These are phyloP conservation scores for Meyerozyma smithsonii DNA, from an alignment of 1,139 yeast genomes.

Conservation along the genomic window DNA sequence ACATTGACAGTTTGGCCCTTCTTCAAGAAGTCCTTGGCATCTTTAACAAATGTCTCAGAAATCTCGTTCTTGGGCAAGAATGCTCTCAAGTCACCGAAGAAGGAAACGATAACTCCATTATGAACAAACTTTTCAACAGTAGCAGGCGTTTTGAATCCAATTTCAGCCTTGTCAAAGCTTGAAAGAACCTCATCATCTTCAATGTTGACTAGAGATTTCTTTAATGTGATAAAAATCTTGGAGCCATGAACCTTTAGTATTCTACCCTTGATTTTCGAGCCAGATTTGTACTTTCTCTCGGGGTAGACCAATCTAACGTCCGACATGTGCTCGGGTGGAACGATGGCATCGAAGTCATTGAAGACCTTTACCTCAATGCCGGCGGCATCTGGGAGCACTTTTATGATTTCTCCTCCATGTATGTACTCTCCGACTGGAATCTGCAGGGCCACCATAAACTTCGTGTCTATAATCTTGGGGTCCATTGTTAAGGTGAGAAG, in stretches of 20 bases:
- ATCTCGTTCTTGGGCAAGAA: slow-evolving; percentile 84
- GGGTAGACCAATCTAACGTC: slow-evolving; percentile 85
- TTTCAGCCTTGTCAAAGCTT: slow-evolving; percentile 45
- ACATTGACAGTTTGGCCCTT: slow-evolving; percentile 84
- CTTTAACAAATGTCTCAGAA: slow-evolving; percentile 78
- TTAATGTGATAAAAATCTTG: slow-evolving; percentile 61
- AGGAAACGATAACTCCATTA: slow-evolving; percentile 77
- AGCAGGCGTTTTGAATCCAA: slow-evolving; percentile 66
- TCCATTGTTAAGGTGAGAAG: slow-evolving; percentile 65
- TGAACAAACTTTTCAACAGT: slow-evolving; percentile 70
- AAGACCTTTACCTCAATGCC: slow-evolving; percentile 68
- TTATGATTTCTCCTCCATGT: slow-evolving; percentile 51
- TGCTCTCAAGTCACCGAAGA: slow-evolving; percentile 75
- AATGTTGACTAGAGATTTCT: slow-evolving; percentile 72
- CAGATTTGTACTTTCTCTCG: slow-evolving; percentile 84
- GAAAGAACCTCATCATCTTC: slow-evolving; percentile 57
- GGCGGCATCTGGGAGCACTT: slow-evolving; percentile 55
- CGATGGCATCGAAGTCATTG: slow-evolving; percentile 68
- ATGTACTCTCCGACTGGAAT: slow-evolving; percentile 71
- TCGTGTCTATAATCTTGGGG: slow-evolving; percentile 55
- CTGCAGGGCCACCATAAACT: slow-evolving; percentile 64
- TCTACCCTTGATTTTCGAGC: slow-evolving; percentile 75
- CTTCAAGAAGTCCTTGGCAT: slow-evolving; percentile 73
- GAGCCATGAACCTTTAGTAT: slow-evolving; percentile 38
- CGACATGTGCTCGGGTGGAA: slow-evolving; percentile 71